These are phyloP conservation scores for Penicillium sp. DNA, from an alignment of 2,329 filamentous ascomycete genomes.

Conservation along the genomic window DNA sequence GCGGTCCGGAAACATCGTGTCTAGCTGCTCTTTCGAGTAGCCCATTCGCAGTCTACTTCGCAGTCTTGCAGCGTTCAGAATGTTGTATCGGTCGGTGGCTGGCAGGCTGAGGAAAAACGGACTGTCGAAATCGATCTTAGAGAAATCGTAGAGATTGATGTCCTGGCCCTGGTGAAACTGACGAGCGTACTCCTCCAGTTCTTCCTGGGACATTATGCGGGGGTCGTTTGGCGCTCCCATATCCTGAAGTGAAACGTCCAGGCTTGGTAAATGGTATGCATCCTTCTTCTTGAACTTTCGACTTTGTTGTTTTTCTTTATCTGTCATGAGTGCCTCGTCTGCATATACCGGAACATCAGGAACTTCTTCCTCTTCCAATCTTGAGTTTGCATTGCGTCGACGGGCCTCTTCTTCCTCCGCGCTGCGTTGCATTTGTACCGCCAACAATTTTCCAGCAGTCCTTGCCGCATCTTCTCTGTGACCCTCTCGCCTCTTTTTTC, in stretches of 20 bases:
- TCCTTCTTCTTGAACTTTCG: constrained; percentile 88
- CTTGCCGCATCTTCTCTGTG: constrained; percentile 87
- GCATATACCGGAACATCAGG: constrained; percentile 81
- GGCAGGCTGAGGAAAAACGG: constrained; percentile 93
- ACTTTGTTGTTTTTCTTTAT: constrained; percentile 70
- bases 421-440: constrained; percentile 87
- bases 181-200: constrained; percentile 88
- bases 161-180: constrained; percentile 94
- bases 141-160: constrained; percentile 87
- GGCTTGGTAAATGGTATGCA: constrained; percentile 88
- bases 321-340: constrained; percentile 81
- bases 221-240: constrained; percentile 93
- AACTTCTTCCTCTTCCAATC: constrained; percentile 65
- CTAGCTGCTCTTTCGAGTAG: constrained; percentile 91
- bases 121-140: constrained; percentile 96
- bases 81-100: constrained; percentile 90
- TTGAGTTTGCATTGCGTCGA: constrained; percentile 51
- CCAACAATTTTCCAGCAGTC: constrained; percentile 87
- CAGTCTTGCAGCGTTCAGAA: constrained; percentile 88
- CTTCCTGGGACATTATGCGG: constrained; percentile 92
- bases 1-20: constrained; percentile 93
- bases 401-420: constrained; percentile 78
- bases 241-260: constrained; percentile 73
- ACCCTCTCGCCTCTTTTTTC: constrained; percentile 81
- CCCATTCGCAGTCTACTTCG: constrained; percentile 92